Base-by-base conservation (phyloP, 2,329 filamentous ascomycete species). In the Calonectria hawksworthii region DNA sequence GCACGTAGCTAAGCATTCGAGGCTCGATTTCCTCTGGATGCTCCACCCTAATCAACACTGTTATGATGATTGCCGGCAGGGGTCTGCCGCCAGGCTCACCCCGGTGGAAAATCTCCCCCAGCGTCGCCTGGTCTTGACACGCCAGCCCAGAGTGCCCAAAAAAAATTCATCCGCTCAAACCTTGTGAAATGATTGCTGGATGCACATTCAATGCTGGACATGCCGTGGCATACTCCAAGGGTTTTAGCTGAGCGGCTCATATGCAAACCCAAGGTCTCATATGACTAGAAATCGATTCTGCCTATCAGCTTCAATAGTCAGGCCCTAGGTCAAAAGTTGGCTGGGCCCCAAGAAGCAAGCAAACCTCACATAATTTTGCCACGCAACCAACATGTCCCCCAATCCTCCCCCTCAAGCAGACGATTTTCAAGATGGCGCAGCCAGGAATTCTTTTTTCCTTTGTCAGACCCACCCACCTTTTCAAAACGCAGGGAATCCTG, bases 201-300 rank as follows among this genome's bases (percentile, higher is more conserved):
- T 9, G 32, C 44, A 67, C 14, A 34, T n/a, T 68, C 28, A 32
- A 44, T 47, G 32, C 13, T 63, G 23, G 54, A 28, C 26, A 44
- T 74, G 75, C 76, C 77, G 77, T 75, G 77, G 77, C 76, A 79
- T 79, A 16, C 76, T 73, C 36, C 32, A 73, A 70, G 44, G 71
- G 71, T 64, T 56, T 52, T 79, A 77, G 78, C 34, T 73, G 68
- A 32, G 54, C 41, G n/a, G 38, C 41, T 51, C 68, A 51, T 30
- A 51, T 70, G 54, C 41, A 32, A 36, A 52, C 32, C 30, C 14
- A n/a, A 63, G 44, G 44, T 63, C 54, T 50, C 38, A 38, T 34
- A 18, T 26, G n/a, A 16, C 68, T 38, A 23, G 23, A 26, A 70
- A 32, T 59, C 26, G 32, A n/a, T 23, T 18, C 28, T 56, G 4